A percentile compares a stretch with the other conserved stretches of the same genome.
These are phyloP conservation scores for Boletus tomentosulus DNA, from an alignment of 768 basidiomycete species.

Conservation along the genomic window DNA sequence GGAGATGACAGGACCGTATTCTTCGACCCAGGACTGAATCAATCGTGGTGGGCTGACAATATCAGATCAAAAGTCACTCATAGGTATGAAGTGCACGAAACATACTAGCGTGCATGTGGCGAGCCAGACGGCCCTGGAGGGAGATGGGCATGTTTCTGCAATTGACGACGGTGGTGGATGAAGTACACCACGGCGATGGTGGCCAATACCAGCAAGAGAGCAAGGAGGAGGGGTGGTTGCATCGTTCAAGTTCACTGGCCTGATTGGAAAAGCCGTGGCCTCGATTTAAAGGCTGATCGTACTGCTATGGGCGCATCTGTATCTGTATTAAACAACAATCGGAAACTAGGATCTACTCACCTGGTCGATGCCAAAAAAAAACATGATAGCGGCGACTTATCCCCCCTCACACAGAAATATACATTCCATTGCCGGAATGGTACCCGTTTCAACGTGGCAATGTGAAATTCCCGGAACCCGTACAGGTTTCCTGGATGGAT, in stretches of 20 bases:
- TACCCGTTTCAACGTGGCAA: background rate
- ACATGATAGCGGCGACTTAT: background rate
- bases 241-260: background rate
- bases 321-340: no score
- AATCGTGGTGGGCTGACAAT: slow-evolving; percentile 12
- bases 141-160: background rate
- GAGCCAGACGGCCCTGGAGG: slow-evolving; percentile 14
- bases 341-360: background rate
- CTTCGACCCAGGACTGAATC: slow-evolving; percentile 24
- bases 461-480: background rate
- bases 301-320: background rate
- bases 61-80: background rate
- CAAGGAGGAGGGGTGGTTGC: background rate
- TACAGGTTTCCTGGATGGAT: background rate
- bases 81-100: background rate
- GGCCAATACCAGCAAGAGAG: background rate
- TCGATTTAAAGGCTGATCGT: background rate
- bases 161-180: slow-evolving; percentile 1
- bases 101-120: slow-evolving; percentile 19
- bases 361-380: background rate
- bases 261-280: background rate
- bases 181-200: slow-evolving; percentile 1
- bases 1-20: slow-evolving; percentile 26
- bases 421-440: background rate
- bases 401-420: background rate